Evolutionary conservation across 768 basidiomycete genomes (phyloP), one percentile per base, ranked within the genome.

Genomic region (Xerocomellus chrysenteron): DNA sequence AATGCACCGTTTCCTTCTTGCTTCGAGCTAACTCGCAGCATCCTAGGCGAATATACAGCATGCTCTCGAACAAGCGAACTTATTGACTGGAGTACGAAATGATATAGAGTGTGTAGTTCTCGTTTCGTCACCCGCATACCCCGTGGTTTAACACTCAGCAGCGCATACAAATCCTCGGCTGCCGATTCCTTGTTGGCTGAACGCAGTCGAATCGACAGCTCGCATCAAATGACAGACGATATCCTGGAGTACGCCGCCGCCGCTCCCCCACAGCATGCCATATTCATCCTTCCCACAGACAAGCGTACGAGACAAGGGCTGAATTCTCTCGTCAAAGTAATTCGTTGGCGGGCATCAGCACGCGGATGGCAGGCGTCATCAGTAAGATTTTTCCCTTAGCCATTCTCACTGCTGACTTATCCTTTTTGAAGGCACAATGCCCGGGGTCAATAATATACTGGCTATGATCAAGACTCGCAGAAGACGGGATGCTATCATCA

Each of bases 301-400:
- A 98, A 84, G 97, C 96, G 30, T 95, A 98, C 67, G 97, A 94
- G 68, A 98, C 96, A 4, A 87, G 97, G 32, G 84, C 92, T 21
- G 96, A 98, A 73, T 98, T 99, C 73, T 76, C 82, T 28, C 82
- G 85, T 44, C 97, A 99, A 72, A 80, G 94, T 33, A 71, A 79
- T 12, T 84, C 88, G 21, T 74, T 99, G 40, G 75, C 83, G 10
- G 80, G 85, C 16, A 92, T 99, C 60, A 94, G 92, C 73, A 78
- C 84, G 14, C 84, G 95, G 30, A 94, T 99, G 84, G 75, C 79
- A 52, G 82, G 85, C 48, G 91, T 96, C 17, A 75, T 98, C 28
- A 87, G 93, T 95, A 65, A 59, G 88, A 11, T 41, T 26, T 19
- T 33, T 7, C 19, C 16, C 28, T 47, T 49, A 1, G 36, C 2